phyloP scores from a whole-genome alignment of 1,139 yeast species.

The Scheffersomyces segobiensis region DNA sequence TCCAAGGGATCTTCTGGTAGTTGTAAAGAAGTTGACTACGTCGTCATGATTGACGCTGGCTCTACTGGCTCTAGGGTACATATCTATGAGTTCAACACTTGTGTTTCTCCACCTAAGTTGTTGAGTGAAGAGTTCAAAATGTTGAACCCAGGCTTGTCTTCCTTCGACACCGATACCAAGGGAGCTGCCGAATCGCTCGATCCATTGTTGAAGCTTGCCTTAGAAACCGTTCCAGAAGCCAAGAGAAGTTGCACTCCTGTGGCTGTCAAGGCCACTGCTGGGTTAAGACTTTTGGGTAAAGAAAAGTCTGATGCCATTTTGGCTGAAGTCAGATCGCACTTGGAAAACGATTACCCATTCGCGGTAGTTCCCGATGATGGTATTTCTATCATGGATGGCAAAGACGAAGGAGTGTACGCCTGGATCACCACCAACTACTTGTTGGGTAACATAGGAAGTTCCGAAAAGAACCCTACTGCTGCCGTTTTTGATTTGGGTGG shows the following conservation, averaged over 20 bases:
- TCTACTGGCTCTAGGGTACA: slow-evolving; percentile 96
- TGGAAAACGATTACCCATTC: slow-evolving; percentile 82
- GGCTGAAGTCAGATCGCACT: slow-evolving; percentile 70
- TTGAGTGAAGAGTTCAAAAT: slow-evolving; percentile 79
- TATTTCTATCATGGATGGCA: slow-evolving; percentile 90
- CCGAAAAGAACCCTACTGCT: slow-evolving; percentile 76
- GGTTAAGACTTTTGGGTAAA: slow-evolving; percentile 82
- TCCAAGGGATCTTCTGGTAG: slow-evolving; percentile 7
- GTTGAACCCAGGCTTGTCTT: slow-evolving; percentile 90
- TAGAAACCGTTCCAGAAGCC: slow-evolving; percentile 70
- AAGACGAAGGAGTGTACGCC: slow-evolving; percentile 97
- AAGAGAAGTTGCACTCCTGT: slow-evolving; percentile 83
- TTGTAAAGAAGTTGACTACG: slow-evolving; percentile 45
- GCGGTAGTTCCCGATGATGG: slow-evolving; percentile 84
- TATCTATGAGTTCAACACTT: slow-evolving; percentile 85
- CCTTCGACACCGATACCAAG: slow-evolving; percentile 73
- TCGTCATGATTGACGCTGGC: slow-evolving; percentile 95
- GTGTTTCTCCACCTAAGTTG: slow-evolving; percentile 77
- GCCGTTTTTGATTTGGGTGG: slow-evolving; percentile 99
- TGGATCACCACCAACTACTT: slow-evolving; percentile 96
- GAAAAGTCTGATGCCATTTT: slow-evolving; percentile 70
- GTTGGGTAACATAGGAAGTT: slow-evolving; percentile 85
- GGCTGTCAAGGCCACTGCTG: slow-evolving; percentile 98
- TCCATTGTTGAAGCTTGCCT: slow-evolving; percentile 71
- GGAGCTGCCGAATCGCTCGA: slow-evolving; percentile 91